Evolutionary conservation across 192 early-diverging fungal species (phyloP), one percentile per base, ranked within the genome.

Genomic region (Rhizophagus clarus): DNA sequence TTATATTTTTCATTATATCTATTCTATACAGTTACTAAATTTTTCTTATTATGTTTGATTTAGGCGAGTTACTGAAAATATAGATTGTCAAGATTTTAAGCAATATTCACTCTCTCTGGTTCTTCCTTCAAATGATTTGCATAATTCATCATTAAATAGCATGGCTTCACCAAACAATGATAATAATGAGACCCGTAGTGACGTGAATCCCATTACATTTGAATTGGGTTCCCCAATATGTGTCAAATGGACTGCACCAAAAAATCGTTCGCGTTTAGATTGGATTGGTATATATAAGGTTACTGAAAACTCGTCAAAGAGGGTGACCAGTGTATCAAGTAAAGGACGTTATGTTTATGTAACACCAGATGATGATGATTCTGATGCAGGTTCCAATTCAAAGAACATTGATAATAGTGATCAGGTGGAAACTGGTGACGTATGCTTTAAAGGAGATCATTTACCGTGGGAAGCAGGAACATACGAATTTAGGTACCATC

Each of bases 271-370:
- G 45, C 82, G 87, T 24, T 82, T 88, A 67, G 97, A 99, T 84
- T 99, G 97, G 97, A 93, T 99, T 81, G 97, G 97, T 37, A 85
- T 98, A 8, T 99, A 97, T 82, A 90, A 89, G 17, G 90, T 95
- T 0, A 90, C 89, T 0, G 87, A 90, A 29, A 97, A 99, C 84
- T 91, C 89, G 63, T 92, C 90, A 40, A 84, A 83, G 28, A 88
- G 88, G 49, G 87, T 99, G 34, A 97, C 97, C 3, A 96, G 89
- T 3, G 88, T 89, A 0, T 89, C 91, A 67, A 96, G 95, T 56
- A 86, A 88, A 79, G 90, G 91, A 29, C 87, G 89, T 10, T 97
- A 89, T 85, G 82, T 93, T 71, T 95, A 89, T 89, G 83, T 87
- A 56, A 82, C 90, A 74, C 85, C 84, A 26, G 87, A 89, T 60